A percentile compares a stretch with the other conserved stretches of the same genome.
Evolutionary conservation across 2,329 filamentous ascomycete genomes (phyloP).

Genomic region (Aspergillus hiratsukae): DNA sequence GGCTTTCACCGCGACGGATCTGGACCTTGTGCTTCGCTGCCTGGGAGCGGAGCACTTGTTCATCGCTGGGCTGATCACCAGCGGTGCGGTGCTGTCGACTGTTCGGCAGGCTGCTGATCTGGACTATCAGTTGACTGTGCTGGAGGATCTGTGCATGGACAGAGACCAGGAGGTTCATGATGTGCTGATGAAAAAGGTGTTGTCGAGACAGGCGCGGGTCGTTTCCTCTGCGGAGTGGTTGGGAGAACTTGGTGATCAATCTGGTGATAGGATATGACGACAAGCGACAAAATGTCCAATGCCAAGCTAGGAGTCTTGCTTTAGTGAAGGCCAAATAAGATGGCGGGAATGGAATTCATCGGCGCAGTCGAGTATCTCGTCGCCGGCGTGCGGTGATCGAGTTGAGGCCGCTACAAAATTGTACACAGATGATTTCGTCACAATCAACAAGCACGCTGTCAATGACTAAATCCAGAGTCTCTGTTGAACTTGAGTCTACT

Average conservation of each 20-base stretch:
- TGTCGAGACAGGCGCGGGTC: conserved; percentile 26
- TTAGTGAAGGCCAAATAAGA: neutral
- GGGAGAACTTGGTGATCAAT: neutral
- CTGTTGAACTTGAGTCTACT: neutral
- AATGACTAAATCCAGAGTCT: neutral
- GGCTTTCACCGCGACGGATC: conserved; percentile 31
- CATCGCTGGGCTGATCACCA: conserved; percentile 32
- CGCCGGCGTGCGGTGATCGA: neutral
- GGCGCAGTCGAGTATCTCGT: neutral
- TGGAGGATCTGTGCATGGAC: conserved; percentile 36
- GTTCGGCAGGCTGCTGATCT: conserved; percentile 33
- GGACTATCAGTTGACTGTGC: conserved; percentile 32
- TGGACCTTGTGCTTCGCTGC: conserved; percentile 33
- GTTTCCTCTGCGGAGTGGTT: conserved; percentile 27
- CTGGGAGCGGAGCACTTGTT: conserved; percentile 25
- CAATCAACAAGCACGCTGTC: neutral
- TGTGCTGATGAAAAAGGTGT: conserved; percentile 31
- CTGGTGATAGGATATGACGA: neutral
- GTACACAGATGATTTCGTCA: neutral
- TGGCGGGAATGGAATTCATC: neutral
- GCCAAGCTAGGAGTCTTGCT: neutral
- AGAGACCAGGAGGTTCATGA: conserved; percentile 28
- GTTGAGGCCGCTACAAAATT: neutral
- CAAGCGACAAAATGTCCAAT: neutral
- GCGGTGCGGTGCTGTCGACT: conserved; percentile 37